Percentiles rank a stretch among this genome's conserved stretches.
These are phyloP conservation scores for Entomortierella lignicola DNA, from an alignment of 192 early-diverging fungal species.

Conservation along the genomic window DNA sequence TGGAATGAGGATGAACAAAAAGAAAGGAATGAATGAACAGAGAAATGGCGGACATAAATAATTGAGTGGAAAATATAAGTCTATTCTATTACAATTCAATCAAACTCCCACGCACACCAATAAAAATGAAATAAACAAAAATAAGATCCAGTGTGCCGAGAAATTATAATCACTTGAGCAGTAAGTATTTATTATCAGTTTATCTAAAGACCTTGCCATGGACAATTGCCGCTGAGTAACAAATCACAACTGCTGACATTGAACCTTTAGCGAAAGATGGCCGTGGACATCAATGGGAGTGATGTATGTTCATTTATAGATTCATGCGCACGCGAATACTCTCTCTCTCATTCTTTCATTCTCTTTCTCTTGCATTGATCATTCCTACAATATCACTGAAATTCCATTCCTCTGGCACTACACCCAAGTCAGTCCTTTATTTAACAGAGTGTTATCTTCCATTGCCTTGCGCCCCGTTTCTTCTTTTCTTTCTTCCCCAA, in stretches of 20 bases:
- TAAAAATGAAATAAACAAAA: constrained; percentile 5
- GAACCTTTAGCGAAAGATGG: constrained; percentile 4
- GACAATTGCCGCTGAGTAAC: too few relatives aligned
- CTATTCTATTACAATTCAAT: not conserved
- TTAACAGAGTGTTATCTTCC: too few relatives aligned
- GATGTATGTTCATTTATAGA: too few relatives aligned
- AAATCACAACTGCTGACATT: constrained; percentile 13
- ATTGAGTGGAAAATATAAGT: not conserved
- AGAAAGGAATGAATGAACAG: not conserved
- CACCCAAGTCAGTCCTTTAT: too few relatives aligned
- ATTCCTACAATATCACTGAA: too few relatives aligned
- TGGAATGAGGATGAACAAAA: not conserved
- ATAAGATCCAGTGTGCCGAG: not conserved
- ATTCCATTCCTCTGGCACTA: too few relatives aligned
- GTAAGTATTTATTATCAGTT: not conserved
- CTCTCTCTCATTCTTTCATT: not conserved
- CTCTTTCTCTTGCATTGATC: not conserved
- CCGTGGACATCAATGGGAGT: constrained; percentile 7
- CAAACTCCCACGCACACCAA: not conserved
- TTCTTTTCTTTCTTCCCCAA: not conserved
- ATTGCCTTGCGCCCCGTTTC: too few relatives aligned
- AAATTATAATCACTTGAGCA: not conserved
- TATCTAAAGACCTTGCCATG: not conserved
- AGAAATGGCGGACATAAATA: not conserved
- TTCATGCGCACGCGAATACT: not conserved